Evolutionary conservation across 169 alveolate species (phyloP).

Genomic region (Plasmodium gaboni): DNA sequence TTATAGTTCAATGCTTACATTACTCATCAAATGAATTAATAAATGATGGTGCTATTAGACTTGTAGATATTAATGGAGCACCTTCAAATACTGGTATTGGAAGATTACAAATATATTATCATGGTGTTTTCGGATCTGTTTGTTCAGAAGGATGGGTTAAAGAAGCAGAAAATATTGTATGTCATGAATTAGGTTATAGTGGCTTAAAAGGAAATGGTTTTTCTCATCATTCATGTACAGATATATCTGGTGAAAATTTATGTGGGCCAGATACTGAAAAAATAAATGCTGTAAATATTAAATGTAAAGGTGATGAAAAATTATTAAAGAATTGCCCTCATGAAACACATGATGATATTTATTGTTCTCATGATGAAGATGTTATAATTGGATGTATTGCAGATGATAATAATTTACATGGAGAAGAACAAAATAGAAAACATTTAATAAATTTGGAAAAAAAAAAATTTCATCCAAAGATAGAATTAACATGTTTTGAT

Average conservation of each 20-base stretch:
- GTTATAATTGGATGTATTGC: conserved; percentile 80
- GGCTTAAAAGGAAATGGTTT: conserved; percentile 89
- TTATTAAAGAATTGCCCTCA: conserved; percentile 77
- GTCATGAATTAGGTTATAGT: conserved; percentile 89
- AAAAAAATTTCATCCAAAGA: conserved; percentile 76
- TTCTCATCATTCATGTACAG: conserved; percentile 87
- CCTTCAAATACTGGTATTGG: conserved; percentile 84
- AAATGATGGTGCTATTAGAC: conserved; percentile 85
- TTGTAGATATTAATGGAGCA: conserved; percentile 88
- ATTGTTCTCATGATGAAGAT: conserved; percentile 87
- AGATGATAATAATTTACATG: conserved; percentile 59
- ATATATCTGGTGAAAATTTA: conserved; percentile 88
- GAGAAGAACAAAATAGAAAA: not conserved
- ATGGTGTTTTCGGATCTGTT: conserved; percentile 83
- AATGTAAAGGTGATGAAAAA: conserved; percentile 85
- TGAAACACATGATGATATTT: conserved; percentile 81
- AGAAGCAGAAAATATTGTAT: conserved; percentile 88
- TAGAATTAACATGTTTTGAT: conserved; percentile 85
- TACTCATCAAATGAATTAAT: conserved; percentile 78
- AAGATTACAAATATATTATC: conserved; percentile 66
- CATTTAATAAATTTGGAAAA: conserved; percentile 78
- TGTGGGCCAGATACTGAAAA: conserved; percentile 89
- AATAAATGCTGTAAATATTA: conserved; percentile 88
- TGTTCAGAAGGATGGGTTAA: conserved; percentile 90
- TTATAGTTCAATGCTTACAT: conserved; percentile 87